Evolutionary conservation across 768 basidiomycete genomes (phyloP).

Genomic region (Suillus placidus): DNA sequence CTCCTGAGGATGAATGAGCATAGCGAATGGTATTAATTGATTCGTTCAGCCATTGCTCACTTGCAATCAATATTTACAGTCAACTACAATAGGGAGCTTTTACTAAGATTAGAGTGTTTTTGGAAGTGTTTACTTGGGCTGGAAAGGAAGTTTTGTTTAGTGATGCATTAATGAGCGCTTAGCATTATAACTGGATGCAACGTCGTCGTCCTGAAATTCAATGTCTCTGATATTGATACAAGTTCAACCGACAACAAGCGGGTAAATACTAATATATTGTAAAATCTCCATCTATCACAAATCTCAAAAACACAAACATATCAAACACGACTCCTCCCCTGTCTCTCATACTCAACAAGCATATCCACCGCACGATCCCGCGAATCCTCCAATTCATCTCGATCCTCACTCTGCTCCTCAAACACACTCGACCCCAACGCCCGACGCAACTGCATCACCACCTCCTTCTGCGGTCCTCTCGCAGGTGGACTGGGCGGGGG

Average conservation of each 20-base stretch:
- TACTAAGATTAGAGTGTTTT: too few relatives aligned
- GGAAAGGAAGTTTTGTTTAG: too few relatives aligned
- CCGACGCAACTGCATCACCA: constrained; percentile 50
- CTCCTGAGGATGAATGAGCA: too few relatives aligned
- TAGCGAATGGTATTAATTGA: too few relatives aligned
- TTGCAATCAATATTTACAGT: too few relatives aligned
- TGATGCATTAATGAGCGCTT: too few relatives aligned
- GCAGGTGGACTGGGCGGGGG: constrained; percentile 62
- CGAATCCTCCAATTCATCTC: constrained; percentile 66
- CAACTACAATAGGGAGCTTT: too few relatives aligned
- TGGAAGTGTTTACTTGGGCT: too few relatives aligned
- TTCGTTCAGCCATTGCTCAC: too few relatives aligned
- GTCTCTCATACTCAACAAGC: constrained; percentile 46
- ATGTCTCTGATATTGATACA: background rate
- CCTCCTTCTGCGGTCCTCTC: constrained; percentile 33
- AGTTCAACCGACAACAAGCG: constrained; percentile 1
- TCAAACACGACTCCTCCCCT: constrained; percentile 39
- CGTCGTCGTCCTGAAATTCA: too few relatives aligned
- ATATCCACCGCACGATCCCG: constrained; percentile 77
- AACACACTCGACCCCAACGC: constrained; percentile 59
- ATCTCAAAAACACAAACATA: background rate
- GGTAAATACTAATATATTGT: constrained; percentile 5
- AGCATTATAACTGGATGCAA: too few relatives aligned
- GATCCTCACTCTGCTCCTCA: constrained; percentile 35
- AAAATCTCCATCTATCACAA: background rate